Evolutionary conservation across 768 basidiomycete species (phyloP), one percentile per base, ranked within the genome.

Genomic region (Kwoniella sp.): DNA sequence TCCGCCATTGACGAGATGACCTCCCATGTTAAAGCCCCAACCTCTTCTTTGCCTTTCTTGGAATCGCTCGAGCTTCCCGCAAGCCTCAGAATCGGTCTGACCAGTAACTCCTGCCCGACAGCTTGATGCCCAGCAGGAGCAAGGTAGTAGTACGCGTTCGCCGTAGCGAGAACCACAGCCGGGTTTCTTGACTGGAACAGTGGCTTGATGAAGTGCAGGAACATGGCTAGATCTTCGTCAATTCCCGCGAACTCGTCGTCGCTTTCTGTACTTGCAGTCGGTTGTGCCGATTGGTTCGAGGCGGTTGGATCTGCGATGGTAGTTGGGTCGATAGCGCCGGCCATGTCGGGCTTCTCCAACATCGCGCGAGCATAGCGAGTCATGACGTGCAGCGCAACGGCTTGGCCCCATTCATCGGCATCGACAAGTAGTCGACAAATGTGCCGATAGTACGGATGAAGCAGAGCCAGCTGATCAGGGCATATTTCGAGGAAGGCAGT

Each of bases 361-460:
- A 93, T 92, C 0, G 80, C 81, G 44, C 92, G 77, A 2, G 82
- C 87, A 69, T 99, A 99, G 53, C 87, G 78, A 49, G 84, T 75
- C 27, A 99, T 79, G 12, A 98, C 78, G 37, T 84, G 80, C 55
- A 93, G 78, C 17, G 90, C 73, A 39, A 84, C 82, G 5, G 86
- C 82, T 73, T 96, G 95, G 0, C 90, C 91, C 95, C 95, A 99
- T 71, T 95, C 93, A 63, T 99, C 95, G 3, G 86, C 84, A 63
- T 99, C 91, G 28, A 89, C 80, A 2, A 98, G 77, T n/a, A 87
- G 77, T 36, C 80, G 79, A 68, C 90, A 95, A 26, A 91, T 77
- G 23, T 88, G 82, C 20, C 92, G 80, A 63, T 88, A 99, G 60
- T 95, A 88, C 15, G 80, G 80, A 65, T 99, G 95, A 1, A 99